phyloP scores from a whole-genome alignment of 208 protist species.

The Leishmania arabica region DNA sequence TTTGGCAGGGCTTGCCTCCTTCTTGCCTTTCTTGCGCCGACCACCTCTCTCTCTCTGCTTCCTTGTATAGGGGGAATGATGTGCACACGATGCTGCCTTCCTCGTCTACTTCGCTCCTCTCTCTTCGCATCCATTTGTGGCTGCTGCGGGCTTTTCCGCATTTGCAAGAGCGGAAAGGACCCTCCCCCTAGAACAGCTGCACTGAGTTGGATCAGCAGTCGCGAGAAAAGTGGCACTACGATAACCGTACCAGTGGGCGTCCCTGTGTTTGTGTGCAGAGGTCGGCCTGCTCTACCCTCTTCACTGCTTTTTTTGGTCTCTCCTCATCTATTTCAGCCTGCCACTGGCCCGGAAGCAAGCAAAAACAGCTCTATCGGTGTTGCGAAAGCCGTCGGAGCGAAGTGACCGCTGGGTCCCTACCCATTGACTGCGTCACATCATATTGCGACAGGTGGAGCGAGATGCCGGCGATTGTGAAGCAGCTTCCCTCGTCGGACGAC shows the following conservation, averaged over 20 bases:
- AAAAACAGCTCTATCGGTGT: background rate
- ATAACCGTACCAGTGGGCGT: background rate
- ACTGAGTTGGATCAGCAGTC: background rate
- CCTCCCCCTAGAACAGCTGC: background rate
- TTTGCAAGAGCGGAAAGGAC: background rate
- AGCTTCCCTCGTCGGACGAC: slow-evolving; percentile 31
- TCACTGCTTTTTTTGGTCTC: background rate
- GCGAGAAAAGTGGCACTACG: background rate
- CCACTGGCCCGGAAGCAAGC: background rate
- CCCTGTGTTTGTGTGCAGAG: background rate
- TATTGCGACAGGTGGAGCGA: background rate
- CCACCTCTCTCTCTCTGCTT: background rate
- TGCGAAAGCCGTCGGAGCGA: background rate
- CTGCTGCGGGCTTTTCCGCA: background rate
- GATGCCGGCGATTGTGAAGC: slow-evolving; percentile 30
- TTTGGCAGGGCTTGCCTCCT: background rate
- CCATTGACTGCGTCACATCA: background rate
- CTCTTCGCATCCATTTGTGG: background rate
- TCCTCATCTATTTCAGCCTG: background rate
- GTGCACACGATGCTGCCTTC: background rate
- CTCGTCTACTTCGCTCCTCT: background rate
- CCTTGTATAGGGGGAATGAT: background rate
- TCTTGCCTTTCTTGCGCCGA: background rate
- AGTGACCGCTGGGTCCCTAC: background rate
- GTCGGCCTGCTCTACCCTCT: background rate